Evolutionary conservation across 1,284 basidiomycete genomes (phyloP).

Genomic region (Trametes hirsuta): DNA sequence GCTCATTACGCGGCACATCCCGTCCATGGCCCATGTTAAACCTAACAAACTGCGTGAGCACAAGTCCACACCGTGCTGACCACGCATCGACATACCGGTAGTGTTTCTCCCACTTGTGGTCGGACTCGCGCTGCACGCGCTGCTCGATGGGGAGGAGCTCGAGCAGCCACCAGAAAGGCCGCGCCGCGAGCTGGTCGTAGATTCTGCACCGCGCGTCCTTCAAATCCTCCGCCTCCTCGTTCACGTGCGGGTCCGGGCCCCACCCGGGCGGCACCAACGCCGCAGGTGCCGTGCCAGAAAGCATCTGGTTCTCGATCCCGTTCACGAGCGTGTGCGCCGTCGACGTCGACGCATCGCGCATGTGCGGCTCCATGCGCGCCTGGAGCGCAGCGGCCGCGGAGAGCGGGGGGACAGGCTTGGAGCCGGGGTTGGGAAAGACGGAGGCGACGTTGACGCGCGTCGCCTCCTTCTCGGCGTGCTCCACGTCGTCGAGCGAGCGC

Average conservation of each 20-base stretch:
- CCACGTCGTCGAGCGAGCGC: constrained; percentile 14
- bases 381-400: background rate
- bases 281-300: background rate
- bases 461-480: constrained; percentile 7
- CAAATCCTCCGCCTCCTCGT: constrained; percentile 55
- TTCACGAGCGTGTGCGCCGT: constrained; percentile 18
- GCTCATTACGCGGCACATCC: constrained; percentile 42
- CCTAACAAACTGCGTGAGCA: constrained; percentile 32
- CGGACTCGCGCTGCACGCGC: constrained; percentile 38
- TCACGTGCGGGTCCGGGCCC: constrained; percentile 15
- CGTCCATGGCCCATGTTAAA: constrained; percentile 51
- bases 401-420: background rate
- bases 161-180: constrained; percentile 56
- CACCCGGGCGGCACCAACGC: background rate
- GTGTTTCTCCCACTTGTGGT: constrained; percentile 39
- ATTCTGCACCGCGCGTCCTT: constrained; percentile 53
- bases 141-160: constrained; percentile 44
- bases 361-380: background rate
- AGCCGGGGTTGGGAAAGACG: background rate
- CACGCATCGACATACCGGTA: constrained; percentile 11
- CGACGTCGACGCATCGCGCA: constrained; percentile 17
- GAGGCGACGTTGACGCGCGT: background rate
- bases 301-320: constrained; percentile 2
- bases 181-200: constrained; percentile 54
- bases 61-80: background rate